These are phyloP conservation scores for Saccharomyces uvarum DNA, from an alignment of 1,139 yeast genomes.

Conservation along the genomic window DNA sequence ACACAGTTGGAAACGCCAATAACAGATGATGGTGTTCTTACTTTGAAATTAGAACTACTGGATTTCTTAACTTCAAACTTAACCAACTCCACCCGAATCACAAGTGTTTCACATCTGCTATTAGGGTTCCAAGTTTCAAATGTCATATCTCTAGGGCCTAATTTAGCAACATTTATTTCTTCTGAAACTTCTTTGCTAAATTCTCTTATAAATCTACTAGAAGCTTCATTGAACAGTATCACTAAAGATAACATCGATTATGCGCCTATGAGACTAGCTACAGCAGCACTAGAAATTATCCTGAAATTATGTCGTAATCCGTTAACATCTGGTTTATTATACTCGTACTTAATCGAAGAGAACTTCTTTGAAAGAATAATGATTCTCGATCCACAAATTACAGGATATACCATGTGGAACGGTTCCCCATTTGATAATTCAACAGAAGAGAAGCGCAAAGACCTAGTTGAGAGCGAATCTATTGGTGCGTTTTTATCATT, in stretches of 20 bases:
- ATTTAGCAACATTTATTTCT: constrained; percentile 41
- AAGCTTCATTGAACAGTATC: constrained; percentile 40
- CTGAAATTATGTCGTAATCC: constrained; percentile 52
- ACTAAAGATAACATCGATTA: constrained; percentile 41
- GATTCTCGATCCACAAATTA: constrained; percentile 48
- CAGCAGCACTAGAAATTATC: constrained; percentile 53
- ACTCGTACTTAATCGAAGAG: constrained; percentile 45
- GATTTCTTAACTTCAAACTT: constrained; percentile 51
- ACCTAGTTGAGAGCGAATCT: constrained; percentile 33
- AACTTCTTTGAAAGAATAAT: constrained; percentile 49
- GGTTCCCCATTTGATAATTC: constrained; percentile 35
- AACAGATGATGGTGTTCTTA: constrained; percentile 33
- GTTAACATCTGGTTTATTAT: constrained; percentile 44
- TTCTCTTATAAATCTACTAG: constrained; percentile 45
- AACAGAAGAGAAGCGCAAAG: constrained; percentile 35
- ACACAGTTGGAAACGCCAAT: constrained; percentile 54
- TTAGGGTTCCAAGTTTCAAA: constrained; percentile 58
- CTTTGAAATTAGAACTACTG: constrained; percentile 51
- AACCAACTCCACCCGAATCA: constrained; percentile 34
- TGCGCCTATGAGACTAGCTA: constrained; percentile 50
- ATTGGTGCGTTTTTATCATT: constrained; percentile 55
- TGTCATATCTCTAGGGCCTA: constrained; percentile 38
- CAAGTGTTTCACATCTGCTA: constrained; percentile 61
- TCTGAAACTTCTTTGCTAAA: constrained; percentile 50
- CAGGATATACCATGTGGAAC: constrained; percentile 44